These are phyloP conservation scores for Vigna radiata DNA, from an alignment of 306 rosid genomes.

Conservation along the genomic window DNA sequence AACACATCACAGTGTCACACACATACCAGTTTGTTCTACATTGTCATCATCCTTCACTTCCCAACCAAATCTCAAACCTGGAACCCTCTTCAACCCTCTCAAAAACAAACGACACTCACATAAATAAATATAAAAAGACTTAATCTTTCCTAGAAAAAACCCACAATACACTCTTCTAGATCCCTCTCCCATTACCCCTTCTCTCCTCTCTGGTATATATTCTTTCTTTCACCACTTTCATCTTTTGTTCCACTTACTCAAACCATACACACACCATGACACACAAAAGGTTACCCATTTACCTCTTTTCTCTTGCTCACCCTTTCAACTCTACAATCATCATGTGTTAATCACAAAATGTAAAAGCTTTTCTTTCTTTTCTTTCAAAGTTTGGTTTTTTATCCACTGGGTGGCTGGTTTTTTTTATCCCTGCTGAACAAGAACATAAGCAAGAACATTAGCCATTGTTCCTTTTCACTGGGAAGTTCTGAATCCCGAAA, in stretches of 20 bases:
- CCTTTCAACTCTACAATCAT: neutral
- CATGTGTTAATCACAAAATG: too few relatives aligned
- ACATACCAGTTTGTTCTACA: too few relatives aligned
- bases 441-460: too few relatives aligned
- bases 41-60: neutral
- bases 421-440: too few relatives aligned
- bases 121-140: neutral
- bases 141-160: neutral
- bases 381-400: too few relatives aligned
- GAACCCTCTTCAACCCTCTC: neutral
- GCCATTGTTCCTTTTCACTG: neutral
- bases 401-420: too few relatives aligned
- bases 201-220: neutral
- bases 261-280: neutral
- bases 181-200: conserved; percentile 47
- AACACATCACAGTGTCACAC: neutral
- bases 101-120: neutral
- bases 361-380: too few relatives aligned
- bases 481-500: neutral
- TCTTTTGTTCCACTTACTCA: neutral
- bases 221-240: conserved; percentile 16
- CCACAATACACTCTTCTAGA: conserved; percentile 57
- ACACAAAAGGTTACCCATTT: neutral
- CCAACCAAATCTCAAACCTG: neutral
- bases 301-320: neutral